Evolutionary conservation across 257 asterid species (phyloP).

Genomic region (Linaria vulgaris): DNA sequence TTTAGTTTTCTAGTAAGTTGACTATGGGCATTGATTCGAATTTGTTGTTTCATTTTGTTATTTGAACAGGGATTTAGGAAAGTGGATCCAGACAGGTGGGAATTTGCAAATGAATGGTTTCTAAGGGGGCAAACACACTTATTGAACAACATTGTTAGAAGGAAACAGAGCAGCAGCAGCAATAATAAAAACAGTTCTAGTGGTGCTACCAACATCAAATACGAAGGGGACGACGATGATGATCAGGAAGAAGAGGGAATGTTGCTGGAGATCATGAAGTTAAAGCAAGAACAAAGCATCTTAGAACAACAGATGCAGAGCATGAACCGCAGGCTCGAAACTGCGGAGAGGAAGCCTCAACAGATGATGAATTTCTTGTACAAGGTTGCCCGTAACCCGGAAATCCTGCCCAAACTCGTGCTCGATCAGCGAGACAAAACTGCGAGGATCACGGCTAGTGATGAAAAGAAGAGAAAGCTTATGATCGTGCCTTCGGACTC

Average conservation of each 20-base stretch:
- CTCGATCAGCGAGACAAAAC: constrained; percentile 42
- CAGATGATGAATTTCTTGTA: constrained; percentile 78
- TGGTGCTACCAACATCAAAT: neutral
- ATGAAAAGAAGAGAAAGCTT: constrained; percentile 52
- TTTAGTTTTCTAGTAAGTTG: no score
- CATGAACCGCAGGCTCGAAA: constrained; percentile 78
- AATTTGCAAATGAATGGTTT: constrained; percentile 89
- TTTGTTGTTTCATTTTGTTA: constrained; percentile 6
- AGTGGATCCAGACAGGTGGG: constrained; percentile 91
- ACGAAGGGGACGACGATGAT: constrained; percentile 43
- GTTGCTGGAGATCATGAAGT: constrained; percentile 30
- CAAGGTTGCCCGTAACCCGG: constrained; percentile 71
- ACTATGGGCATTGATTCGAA: no score
- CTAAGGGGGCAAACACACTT: constrained; percentile 71
- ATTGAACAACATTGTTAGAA: constrained; percentile 62
- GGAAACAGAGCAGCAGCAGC: constrained; percentile 35
- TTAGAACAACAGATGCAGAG: constrained; percentile 55
- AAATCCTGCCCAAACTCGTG: constrained; percentile 55
- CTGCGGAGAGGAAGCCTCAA: constrained; percentile 80
- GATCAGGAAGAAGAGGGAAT: constrained; percentile 45
- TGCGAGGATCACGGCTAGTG: constrained; percentile 17
- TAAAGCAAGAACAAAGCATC: constrained; percentile 62
- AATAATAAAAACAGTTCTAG: neutral
- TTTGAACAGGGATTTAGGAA: constrained; percentile 70
- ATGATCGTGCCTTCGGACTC: constrained; percentile 29